A percentile compares a stretch with the other conserved stretches of the same genome.
These are phyloP conservation scores for Clavulina sp. DNA, from an alignment of 768 basidiomycete species.

Conservation along the genomic window DNA sequence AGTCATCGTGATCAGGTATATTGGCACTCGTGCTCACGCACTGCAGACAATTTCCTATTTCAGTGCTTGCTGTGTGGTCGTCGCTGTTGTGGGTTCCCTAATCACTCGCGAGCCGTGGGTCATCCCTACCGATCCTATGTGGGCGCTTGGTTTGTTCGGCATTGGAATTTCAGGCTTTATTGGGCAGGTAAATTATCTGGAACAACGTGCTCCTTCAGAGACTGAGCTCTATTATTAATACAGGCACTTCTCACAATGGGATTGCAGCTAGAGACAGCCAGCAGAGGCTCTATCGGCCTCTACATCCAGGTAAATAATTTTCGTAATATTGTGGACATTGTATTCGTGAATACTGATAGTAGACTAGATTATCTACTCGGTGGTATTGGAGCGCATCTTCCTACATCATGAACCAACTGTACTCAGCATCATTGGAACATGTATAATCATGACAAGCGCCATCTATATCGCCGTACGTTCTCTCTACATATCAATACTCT, in stretches of 20 bases:
- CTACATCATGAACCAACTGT: conserved; percentile 42
- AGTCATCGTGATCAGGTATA: conserved; percentile 42
- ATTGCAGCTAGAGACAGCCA: conserved; percentile 46
- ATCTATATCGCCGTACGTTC: conserved; percentile 43
- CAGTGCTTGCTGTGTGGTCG: conserved; percentile 35
- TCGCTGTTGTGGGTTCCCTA: conserved; percentile 12
- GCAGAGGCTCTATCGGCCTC: conserved; percentile 41
- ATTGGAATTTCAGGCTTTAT: conserved; percentile 26
- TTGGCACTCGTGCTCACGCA: conserved; percentile 60
- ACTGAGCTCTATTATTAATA: too few relatives aligned
- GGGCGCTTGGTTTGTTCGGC: conserved; percentile 13
- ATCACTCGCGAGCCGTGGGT: conserved; percentile 1
- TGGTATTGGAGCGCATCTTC: conserved; percentile 43
- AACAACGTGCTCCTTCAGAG: too few relatives aligned
- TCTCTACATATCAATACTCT: too few relatives aligned
- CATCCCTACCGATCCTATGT: conserved; percentile 14
- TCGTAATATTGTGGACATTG: not conserved
- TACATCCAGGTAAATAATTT: conserved; percentile 33
- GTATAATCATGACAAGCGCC: conserved; percentile 46
- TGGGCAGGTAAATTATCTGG: conserved; percentile 21
- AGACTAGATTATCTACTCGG: conserved; percentile 54
- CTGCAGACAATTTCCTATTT: conserved; percentile 57
- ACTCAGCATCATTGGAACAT: conserved; percentile 42
- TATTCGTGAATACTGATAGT: too few relatives aligned
- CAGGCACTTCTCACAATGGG: conserved; percentile 45